These are phyloP conservation scores for Escovopsis weberi DNA, from an alignment of 2,329 filamentous ascomycete species.

Conservation along the genomic window DNA sequence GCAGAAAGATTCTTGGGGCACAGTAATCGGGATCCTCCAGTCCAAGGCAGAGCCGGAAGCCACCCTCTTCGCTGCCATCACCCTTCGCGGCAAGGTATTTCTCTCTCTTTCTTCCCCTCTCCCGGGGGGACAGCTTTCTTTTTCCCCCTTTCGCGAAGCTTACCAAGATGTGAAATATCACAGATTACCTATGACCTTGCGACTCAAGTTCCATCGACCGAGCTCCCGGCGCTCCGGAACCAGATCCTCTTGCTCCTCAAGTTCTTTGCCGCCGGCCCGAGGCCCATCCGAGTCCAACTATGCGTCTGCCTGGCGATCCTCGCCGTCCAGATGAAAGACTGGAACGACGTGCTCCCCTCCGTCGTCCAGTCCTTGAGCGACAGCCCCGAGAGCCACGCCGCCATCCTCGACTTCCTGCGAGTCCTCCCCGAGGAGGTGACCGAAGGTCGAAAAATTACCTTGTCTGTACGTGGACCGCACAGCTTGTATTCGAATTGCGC, in stretches of 20 bases:
- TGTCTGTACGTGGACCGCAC: conserved; percentile 79
- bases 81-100: conserved; percentile 85
- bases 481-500: conserved; percentile 26
- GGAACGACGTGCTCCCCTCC: conserved; percentile 80
- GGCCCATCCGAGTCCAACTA: conserved; percentile 76
- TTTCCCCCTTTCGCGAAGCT: background rate
- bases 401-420: conserved; percentile 88
- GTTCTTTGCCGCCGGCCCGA: conserved; percentile 66
- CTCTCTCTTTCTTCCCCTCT: background rate
- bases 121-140: no score
- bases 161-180: conserved; percentile 2
- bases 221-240: conserved; percentile 64
- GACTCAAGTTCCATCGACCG: conserved; percentile 64
- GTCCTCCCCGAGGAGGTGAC: conserved; percentile 98
- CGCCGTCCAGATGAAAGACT: conserved; percentile 89
- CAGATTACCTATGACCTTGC: conserved; percentile 92
- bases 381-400: conserved; percentile 65
- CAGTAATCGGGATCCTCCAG: conserved; percentile 75
- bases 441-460: conserved; percentile 97
- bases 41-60: conserved; percentile 68
- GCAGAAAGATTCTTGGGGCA: conserved; percentile 81
- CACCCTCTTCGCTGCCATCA: conserved; percentile 91
- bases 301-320: conserved; percentile 90
- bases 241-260: conserved; percentile 73
- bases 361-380: conserved; percentile 67